Conservation (phyloP, 352 stramenopile genomes). For the Phytopythium chamaehyphon region DNA sequence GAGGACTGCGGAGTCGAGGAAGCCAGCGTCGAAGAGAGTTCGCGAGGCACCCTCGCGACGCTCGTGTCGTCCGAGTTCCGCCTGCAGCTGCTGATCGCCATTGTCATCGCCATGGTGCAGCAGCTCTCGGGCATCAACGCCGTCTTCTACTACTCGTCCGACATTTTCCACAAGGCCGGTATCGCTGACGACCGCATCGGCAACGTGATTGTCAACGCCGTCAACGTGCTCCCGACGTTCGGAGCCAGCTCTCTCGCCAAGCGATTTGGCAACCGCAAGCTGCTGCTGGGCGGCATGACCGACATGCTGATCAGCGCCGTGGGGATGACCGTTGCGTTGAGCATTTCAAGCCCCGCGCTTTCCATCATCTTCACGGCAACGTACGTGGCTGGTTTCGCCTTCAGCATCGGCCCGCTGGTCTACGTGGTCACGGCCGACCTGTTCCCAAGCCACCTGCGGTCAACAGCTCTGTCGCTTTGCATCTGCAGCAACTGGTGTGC, state of each 20-base stretch:
- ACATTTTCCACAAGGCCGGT: constrained; percentile 16
- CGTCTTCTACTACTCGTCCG: constrained; percentile 22
- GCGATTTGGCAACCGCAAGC: constrained; percentile 9
- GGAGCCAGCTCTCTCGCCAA: constrained; percentile 1
- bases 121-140: constrained; percentile 17
- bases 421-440: constrained; percentile 22
- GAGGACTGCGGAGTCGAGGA: constrained; percentile 5
- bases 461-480: constrained; percentile 13
- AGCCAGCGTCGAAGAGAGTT: constrained; percentile 1
- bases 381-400: constrained; percentile 21
- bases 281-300: constrained; percentile 12
- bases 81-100: constrained; percentile 10
- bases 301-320: constrained; percentile 17
- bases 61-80: constrained; percentile 6
- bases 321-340: constrained; percentile 21
- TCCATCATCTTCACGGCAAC: constrained; percentile 22
- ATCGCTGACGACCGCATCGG: constrained; percentile 15
- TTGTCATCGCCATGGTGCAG: constrained; percentile 8
- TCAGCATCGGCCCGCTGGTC: constrained; percentile 17
- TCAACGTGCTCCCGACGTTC: constrained; percentile 14
- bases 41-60: constrained; percentile 9
- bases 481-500: constrained; percentile 16
- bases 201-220: constrained; percentile 15
- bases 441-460: constrained; percentile 19
- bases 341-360: constrained; percentile 9